Base-by-base conservation (phyloP, 352 stramenopile genomes). In the Globisporangium cederbergense region DNA sequence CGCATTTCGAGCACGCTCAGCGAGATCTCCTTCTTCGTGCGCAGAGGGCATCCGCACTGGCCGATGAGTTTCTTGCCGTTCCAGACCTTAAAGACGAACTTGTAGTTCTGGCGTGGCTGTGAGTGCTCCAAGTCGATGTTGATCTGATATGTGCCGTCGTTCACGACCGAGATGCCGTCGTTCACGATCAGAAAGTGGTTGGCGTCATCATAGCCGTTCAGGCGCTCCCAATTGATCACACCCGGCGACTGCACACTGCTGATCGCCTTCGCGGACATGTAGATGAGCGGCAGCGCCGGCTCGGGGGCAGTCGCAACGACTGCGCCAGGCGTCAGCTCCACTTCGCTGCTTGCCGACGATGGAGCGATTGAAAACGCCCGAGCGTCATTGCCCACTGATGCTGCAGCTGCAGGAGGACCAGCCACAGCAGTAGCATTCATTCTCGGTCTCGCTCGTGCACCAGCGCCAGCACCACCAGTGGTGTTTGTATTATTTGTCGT, bases 81-180 rank as follows among this genome's bases (percentile, higher is more conserved):
- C 70, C 67, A 81, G n/a, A 79, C 67, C 32, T 73, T 79, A 49
- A 78, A 81, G 38, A 71, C 55, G 58, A 66, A 69, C 14, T 69
- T 72, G 52, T 71, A 74, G 55, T 71, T n/a, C n/a, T 10, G 51
- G 6, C 4, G 49, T 20, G 32, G 30, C 40, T n/a, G 43, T 62
- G 67, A 78, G 60, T 76, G 65, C 30, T 72, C 55, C 8, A 81
- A 53, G 49, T 81, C 72, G 0, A 77, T 60, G 62, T 79, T 81
- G 56, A 79, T 54, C 56, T 76, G 74, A 42, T 71, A 76, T 30
- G 13, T 63, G 2, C 58, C 72, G 3, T 52, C 60, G 9, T 34
- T 66, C 10, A 73, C 61, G 30, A 79, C 60, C 13, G 46, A 57
- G 38, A 81, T 55, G 40, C 64, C 66, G 49, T 79, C 60, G 51